Conservation (phyloP, 768 basidiomycete species). For the Boletus pseudo-olivaceus region DNA sequence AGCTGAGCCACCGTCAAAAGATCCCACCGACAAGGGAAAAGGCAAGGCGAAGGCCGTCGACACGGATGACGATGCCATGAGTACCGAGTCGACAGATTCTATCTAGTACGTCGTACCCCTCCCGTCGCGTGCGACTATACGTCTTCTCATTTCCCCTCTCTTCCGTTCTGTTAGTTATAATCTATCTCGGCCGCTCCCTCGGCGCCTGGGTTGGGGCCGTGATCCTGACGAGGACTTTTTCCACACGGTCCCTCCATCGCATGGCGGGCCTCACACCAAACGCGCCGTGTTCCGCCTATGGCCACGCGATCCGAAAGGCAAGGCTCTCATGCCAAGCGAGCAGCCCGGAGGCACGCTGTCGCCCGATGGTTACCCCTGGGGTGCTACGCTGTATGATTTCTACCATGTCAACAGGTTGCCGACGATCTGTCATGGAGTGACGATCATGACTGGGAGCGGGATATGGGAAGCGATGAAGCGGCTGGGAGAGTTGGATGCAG, state of each 20-base stretch:
- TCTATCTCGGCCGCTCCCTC: background rate
- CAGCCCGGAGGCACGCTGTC: slow-evolving; percentile 14
- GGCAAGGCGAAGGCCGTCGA: background rate
- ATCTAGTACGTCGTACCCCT: background rate
- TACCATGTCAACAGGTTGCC: slow-evolving; percentile 14
- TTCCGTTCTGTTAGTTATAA: background rate
- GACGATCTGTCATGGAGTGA: fast-evolving
- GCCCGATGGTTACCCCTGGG: slow-evolving; percentile 25
- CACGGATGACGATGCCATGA: background rate
- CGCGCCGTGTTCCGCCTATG: slow-evolving; percentile 24
- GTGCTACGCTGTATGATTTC: slow-evolving; percentile 27
- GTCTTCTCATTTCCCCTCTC: background rate
- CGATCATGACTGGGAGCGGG: slow-evolving; percentile 20
- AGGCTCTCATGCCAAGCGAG: background rate
- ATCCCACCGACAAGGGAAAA: background rate
- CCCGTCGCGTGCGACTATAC: no score
- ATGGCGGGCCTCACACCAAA: background rate
- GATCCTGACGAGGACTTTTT: background rate
- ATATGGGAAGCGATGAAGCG: slow-evolving; percentile 9
- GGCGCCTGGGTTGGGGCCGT: slow-evolving; percentile 9
- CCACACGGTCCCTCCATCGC: background rate
- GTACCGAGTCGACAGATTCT: background rate
- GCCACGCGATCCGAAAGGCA: slow-evolving; percentile 25
- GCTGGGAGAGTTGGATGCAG: slow-evolving; percentile 16
- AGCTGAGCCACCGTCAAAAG: background rate